phyloP scores from a whole-genome alignment of 768 basidiomycete genomes.

The Neoboletus subvelutipes region DNA sequence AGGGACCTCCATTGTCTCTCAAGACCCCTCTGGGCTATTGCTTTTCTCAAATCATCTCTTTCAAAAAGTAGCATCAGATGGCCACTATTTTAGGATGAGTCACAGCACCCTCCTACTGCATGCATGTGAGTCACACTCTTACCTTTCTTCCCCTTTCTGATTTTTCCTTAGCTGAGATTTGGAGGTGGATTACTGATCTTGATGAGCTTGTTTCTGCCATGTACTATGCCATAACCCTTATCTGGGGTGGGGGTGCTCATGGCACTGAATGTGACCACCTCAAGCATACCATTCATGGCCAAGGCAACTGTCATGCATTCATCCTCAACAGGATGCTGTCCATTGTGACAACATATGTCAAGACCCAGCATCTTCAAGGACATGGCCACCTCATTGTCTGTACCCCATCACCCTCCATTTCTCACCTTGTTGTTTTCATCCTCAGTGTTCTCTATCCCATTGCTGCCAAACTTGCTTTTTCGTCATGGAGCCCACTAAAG shows the following conservation, averaged over 20 bases:
- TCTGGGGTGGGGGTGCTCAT: slow-evolving; percentile 16
- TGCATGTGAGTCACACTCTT: neutral
- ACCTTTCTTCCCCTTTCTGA: too few relatives aligned
- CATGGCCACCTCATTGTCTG: too few relatives aligned
- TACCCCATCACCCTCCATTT: too few relatives aligned
- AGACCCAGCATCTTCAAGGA: too few relatives aligned
- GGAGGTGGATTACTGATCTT: slow-evolving; percentile 5
- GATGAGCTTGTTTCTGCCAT: slow-evolving; percentile 5
- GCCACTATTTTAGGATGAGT: neutral
- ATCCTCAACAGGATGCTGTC: neutral
- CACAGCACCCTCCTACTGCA: neutral
- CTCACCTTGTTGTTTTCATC: too few relatives aligned
- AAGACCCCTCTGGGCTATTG: neutral
- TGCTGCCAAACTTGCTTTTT: too few relatives aligned
- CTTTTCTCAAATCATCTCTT: neutral
- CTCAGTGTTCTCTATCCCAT: too few relatives aligned
- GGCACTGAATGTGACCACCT: slow-evolving; percentile 20
- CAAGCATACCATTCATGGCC: slow-evolving; percentile 1
- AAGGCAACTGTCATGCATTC: neutral
- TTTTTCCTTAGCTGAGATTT: neutral
- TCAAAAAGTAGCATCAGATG: neutral
- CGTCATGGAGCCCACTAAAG: too few relatives aligned
- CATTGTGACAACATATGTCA: too few relatives aligned
- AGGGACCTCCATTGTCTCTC: neutral
- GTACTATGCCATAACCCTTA: slow-evolving; percentile 11